Evolutionary conservation across 805 yeast species (phyloP).

Genomic region (Suhomyces prunicola): DNA sequence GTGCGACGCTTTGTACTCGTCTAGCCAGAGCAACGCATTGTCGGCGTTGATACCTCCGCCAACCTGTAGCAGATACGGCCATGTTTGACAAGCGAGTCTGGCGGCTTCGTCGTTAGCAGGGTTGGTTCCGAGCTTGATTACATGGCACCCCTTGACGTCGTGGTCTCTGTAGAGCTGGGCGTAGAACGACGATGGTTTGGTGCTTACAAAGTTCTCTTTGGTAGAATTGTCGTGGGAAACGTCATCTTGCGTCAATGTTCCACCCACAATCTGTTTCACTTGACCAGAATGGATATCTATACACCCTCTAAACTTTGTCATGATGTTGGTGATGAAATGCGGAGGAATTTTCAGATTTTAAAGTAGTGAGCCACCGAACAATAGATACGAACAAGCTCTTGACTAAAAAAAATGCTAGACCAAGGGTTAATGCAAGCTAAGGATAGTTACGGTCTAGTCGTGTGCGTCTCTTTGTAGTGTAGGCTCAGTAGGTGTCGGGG

Average conservation of each 20-base stretch:
- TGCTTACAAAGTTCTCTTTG: slow-evolving; percentile 69
- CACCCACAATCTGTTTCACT: slow-evolving; percentile 97
- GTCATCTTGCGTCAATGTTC: slow-evolving; percentile 65
- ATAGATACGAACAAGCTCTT: too few species aligned
- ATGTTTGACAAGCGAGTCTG: slow-evolving; percentile 60
- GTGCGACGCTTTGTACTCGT: slow-evolving; percentile 68
- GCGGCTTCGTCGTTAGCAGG: slow-evolving; percentile 83
- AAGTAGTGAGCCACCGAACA: not conserved
- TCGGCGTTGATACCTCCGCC: slow-evolving; percentile 87
- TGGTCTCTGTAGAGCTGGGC: slow-evolving; percentile 64
- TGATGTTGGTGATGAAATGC: slow-evolving; percentile 20
- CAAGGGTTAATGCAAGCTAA: too few species aligned
- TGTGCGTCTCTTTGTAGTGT: not conserved
- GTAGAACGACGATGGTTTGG: slow-evolving; percentile 69
- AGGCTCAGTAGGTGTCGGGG: too few species aligned
- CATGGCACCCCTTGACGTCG: slow-evolving; percentile 76
- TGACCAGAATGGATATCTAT: slow-evolving; percentile 93
- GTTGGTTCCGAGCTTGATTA: slow-evolving; percentile 81
- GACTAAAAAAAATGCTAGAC: too few species aligned
- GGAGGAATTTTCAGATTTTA: not conserved
- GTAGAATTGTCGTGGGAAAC: slow-evolving; percentile 25
- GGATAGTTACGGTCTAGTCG: not conserved
- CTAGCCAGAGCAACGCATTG: slow-evolving; percentile 79
- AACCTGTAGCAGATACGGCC: slow-evolving; percentile 76
- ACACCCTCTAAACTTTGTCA: slow-evolving; percentile 92